Conservation (phyloP, 768 basidiomycete genomes). For the Collybia sordida region DNA sequence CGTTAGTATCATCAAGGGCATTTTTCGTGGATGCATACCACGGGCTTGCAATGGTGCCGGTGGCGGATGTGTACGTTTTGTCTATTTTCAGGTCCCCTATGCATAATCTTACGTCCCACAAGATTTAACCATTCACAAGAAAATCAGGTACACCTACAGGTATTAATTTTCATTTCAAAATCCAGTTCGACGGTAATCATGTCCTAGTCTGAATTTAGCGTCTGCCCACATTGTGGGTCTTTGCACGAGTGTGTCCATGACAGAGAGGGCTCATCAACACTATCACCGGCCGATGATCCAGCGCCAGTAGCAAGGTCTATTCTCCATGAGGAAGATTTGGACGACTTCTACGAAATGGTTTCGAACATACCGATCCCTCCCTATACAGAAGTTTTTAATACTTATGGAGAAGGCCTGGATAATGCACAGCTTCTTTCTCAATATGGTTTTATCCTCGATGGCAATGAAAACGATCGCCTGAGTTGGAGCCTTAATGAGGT, state of each 20-base stretch:
- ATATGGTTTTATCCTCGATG: conserved; percentile 77
- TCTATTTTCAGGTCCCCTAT: conserved; percentile 8
- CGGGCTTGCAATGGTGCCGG: conserved; percentile 78
- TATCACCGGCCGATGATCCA: conserved; percentile 1
- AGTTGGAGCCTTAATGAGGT: conserved; percentile 39
- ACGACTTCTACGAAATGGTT: conserved; percentile 67
- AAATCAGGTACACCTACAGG: conserved; percentile 75
- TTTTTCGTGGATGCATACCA: conserved; percentile 85
- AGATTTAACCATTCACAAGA: conserved; percentile 76
- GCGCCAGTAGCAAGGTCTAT: not conserved
- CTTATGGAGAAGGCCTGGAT: conserved; percentile 64
- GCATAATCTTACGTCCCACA: conserved; percentile 7
- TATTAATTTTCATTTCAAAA: conserved; percentile 17
- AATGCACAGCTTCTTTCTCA: conserved; percentile 67
- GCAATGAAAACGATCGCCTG: conserved; percentile 66
- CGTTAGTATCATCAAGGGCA: conserved; percentile 76
- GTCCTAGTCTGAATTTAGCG: conserved; percentile 66
- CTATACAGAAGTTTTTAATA: conserved; percentile 68
- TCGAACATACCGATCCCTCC: conserved; percentile 50
- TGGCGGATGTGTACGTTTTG: conserved; percentile 72
- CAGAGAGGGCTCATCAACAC: conserved; percentile 28
- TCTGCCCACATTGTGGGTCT: conserved; percentile 73
- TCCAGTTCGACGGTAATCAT: not conserved
- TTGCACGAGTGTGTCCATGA: conserved; percentile 70
- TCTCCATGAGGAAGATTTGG: conserved; percentile 17